Conservation (phyloP, 805 yeast species). For the Nakazawaea holstii region DNA sequence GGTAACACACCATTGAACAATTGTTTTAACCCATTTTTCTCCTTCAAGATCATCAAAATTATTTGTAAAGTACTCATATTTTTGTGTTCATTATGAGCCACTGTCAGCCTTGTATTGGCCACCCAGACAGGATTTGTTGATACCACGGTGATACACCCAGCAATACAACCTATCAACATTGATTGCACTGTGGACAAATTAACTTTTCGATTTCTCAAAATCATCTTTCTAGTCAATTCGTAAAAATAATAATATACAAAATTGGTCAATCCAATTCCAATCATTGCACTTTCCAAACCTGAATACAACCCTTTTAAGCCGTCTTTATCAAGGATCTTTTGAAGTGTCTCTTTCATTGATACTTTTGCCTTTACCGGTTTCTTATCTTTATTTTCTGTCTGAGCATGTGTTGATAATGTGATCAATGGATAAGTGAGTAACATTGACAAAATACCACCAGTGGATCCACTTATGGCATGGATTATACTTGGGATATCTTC, state of each 20-base stretch:
- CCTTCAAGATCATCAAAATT: conserved; percentile 54
- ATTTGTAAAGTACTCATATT: conserved; percentile 46
- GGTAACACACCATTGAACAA: conserved; percentile 85
- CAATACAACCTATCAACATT: conserved; percentile 74
- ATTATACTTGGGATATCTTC: conserved; percentile 47
- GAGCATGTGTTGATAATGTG: conserved; percentile 83
- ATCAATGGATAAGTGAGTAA: conserved; percentile 86
- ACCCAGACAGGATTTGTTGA: conserved; percentile 93
- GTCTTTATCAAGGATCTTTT: conserved; percentile 29
- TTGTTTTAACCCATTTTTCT: conserved; percentile 60
- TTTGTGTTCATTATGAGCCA: conserved; percentile 30
- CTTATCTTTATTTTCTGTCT: conserved; percentile 42
- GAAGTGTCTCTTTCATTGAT: conserved; percentile 3
- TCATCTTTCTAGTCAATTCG: conserved; percentile 47
- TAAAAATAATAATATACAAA: conserved; percentile 89
- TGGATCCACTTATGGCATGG: conserved; percentile 93
- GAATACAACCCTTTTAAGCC: conserved; percentile 70
- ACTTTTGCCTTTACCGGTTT: conserved; percentile 17
- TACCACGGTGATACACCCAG: conserved; percentile 80
- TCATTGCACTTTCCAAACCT: conserved; percentile 83
- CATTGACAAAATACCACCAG: conserved; percentile 88
- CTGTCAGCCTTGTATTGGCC: conserved; percentile 86
- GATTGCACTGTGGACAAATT: conserved; percentile 61
- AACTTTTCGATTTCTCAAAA: conserved; percentile 18
- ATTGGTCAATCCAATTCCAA: conserved; percentile 83